A percentile compares a stretch with the other conserved stretches of the same genome.
These are phyloP conservation scores for Psilocybe tampanensis DNA, from an alignment of 768 basidiomycete genomes.

Conservation along the genomic window DNA sequence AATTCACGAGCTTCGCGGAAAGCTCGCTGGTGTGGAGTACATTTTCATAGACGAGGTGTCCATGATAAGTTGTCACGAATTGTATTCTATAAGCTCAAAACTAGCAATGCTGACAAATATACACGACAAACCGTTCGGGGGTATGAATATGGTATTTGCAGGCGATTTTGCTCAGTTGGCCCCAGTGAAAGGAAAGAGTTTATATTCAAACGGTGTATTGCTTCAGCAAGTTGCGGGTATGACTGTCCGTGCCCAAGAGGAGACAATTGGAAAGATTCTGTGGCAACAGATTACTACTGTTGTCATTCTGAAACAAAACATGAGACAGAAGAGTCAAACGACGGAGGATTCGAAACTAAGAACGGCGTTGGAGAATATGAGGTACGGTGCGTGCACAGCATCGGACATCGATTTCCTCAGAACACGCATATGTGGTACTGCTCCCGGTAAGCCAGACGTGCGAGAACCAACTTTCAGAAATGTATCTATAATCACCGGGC, in stretches of 20 bases:
- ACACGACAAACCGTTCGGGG: slow-evolving; percentile 30
- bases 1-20: slow-evolving; percentile 15
- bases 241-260: slow-evolving; percentile 16
- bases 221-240: neutral
- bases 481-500: slow-evolving; percentile 35
- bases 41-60: slow-evolving; percentile 47
- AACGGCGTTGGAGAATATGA: slow-evolving; percentile 31
- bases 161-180: slow-evolving; percentile 51
- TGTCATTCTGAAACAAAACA: slow-evolving; percentile 36
- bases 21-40: slow-evolving; percentile 34
- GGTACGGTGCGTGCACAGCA: slow-evolving; percentile 31
- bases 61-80: slow-evolving; percentile 38
- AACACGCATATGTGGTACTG: slow-evolving; percentile 22
- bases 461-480: slow-evolving; percentile 24
- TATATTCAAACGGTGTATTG: slow-evolving; percentile 12
- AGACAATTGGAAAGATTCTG: slow-evolving; percentile 24
- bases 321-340: slow-evolving; percentile 27
- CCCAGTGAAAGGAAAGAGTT: slow-evolving; percentile 24
- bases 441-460: slow-evolving; percentile 9
- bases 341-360: slow-evolving; percentile 27
- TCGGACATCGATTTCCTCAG: slow-evolving; percentile 27
- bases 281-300: slow-evolving; percentile 39
- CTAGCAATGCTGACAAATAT: slow-evolving; percentile 21
- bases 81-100: slow-evolving; percentile 29
- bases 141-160: slow-evolving; percentile 44